These are phyloP conservation scores for Leccinum fibrillosum DNA, from an alignment of 768 basidiomycete species.

Conservation along the genomic window DNA sequence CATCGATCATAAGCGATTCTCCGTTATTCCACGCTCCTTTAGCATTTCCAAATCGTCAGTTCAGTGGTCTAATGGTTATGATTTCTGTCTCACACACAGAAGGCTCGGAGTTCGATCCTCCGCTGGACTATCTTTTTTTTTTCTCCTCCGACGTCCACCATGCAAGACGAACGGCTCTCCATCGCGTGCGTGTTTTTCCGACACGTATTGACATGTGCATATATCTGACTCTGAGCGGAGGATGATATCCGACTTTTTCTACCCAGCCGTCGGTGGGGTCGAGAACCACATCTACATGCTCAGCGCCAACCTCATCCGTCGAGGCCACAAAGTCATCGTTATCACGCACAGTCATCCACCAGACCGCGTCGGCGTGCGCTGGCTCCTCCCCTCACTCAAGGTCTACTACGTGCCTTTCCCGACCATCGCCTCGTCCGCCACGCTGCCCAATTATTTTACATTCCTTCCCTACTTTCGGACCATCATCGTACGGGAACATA, in stretches of 20 bases:
- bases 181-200: slow-evolving; percentile 24
- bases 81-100: slow-evolving; percentile 39
- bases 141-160: not conserved
- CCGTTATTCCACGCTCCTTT: not conserved
- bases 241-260: slow-evolving; percentile 97
- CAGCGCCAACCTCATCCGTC: slow-evolving; percentile 72
- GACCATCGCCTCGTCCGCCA: slow-evolving; percentile 88
- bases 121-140: slow-evolving; percentile 30
- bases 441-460: slow-evolving; percentile 90
- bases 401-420: slow-evolving; percentile 92
- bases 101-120: slow-evolving; percentile 37
- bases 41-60: slow-evolving; percentile 8
- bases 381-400: slow-evolving; percentile 84
- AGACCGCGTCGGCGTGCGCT: slow-evolving; percentile 84
- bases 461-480: slow-evolving; percentile 89
- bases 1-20: not conserved
- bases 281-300: slow-evolving; percentile 97
- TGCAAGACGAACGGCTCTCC: slow-evolving; percentile 27
- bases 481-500: slow-evolving; percentile 82
- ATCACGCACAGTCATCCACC: slow-evolving; percentile 91
- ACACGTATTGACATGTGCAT: not conserved
- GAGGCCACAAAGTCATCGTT: slow-evolving; percentile 91
- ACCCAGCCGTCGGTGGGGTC: slow-evolving; percentile 91
- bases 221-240: slow-evolving; percentile 36
- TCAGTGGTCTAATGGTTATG: slow-evolving; percentile 38